These are phyloP conservation scores for Coemansia reversa DNA, from an alignment of 192 early-diverging fungal genomes.

Conservation along the genomic window DNA sequence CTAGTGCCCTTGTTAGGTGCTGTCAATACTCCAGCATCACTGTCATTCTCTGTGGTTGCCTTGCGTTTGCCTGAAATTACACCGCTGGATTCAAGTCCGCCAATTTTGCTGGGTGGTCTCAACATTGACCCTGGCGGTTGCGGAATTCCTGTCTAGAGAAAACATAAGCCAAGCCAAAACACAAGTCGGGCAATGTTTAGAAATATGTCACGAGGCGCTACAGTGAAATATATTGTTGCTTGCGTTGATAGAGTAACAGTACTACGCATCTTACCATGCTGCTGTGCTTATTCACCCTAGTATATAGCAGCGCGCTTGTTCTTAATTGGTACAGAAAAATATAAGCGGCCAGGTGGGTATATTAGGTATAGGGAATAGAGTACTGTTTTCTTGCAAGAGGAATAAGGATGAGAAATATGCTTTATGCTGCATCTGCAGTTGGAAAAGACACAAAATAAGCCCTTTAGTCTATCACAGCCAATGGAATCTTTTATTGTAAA, in stretches of 20 bases:
- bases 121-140: slow-evolving; percentile 37
- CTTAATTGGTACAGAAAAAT: no score
- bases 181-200: no score
- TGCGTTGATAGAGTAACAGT: no score
- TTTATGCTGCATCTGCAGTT: neutral
- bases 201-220: no score
- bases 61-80: slow-evolving; percentile 24
- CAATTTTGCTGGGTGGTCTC: slow-evolving; percentile 34
- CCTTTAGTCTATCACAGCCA: neutral
- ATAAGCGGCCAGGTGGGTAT: no score
- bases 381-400: no score
- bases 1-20: neutral
- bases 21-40: neutral
- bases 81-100: slow-evolving; percentile 16
- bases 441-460: neutral
- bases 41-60: slow-evolving; percentile 7
- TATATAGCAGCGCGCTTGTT: no score
- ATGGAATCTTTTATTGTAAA: slow-evolving; percentile 15
- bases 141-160: slow-evolving; percentile 15
- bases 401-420: neutral
- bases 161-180: neutral
- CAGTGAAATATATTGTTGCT: no score
- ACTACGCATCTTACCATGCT: no score
- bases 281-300: no score
- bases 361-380: no score